Evolutionary conservation across 129 eudicot genomes (phyloP).

Genomic region (Centella asiatica): DNA sequence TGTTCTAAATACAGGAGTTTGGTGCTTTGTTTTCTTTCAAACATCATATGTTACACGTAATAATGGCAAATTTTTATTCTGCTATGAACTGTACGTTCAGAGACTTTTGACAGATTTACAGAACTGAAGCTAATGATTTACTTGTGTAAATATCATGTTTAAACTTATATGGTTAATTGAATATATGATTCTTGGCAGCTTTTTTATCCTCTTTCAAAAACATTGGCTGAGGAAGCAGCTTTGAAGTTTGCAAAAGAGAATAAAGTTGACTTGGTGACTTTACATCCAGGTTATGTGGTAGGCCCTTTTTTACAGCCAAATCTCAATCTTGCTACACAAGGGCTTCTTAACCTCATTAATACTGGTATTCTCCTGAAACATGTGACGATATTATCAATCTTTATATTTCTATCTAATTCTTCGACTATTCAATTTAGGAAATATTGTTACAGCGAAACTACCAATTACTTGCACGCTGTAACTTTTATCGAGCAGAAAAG

Average conservation of each 20-base stretch:
- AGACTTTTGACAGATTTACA: no score
- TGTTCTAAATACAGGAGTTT: no score
- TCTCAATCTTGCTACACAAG: slow-evolving; percentile 24
- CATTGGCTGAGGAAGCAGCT: slow-evolving; percentile 50
- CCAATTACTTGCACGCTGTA: no score
- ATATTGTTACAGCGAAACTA: no score
- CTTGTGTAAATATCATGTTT: neutral
- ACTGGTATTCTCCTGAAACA: slow-evolving; percentile 14
- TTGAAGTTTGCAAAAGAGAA: slow-evolving; percentile 39
- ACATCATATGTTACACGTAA: no score
- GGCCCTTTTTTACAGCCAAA: slow-evolving; percentile 54
- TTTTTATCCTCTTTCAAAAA: slow-evolving; percentile 48
- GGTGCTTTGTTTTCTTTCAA: no score
- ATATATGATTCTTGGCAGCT: slow-evolving; percentile 13
- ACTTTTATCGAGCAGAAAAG: no score
- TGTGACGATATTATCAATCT: neutral
- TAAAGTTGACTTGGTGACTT: slow-evolving; percentile 34
- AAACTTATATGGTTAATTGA: neutral
- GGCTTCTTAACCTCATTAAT: slow-evolving; percentile 23
- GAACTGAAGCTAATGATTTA: no score
- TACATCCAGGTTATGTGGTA: slow-evolving; percentile 42
- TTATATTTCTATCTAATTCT: neutral
- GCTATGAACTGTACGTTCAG: no score
- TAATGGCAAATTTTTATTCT: no score
- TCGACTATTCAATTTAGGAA: no score